Evolutionary conservation across 148 eudicot genomes (phyloP).

Genomic region (Rhododendron ovatum): DNA sequence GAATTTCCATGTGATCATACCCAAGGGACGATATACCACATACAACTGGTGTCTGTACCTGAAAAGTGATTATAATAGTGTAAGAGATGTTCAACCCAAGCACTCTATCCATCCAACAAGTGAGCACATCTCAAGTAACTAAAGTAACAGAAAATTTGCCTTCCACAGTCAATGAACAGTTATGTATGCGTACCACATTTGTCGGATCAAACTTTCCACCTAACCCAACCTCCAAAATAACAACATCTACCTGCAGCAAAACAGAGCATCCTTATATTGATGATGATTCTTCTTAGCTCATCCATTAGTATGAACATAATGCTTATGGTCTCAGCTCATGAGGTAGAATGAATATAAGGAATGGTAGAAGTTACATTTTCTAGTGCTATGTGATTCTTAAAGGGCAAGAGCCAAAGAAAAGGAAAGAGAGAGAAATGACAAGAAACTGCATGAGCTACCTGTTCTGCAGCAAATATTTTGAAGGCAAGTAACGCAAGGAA

Average conservation of each 20-base stretch:
- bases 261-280: neutral
- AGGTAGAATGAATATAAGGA: neutral
- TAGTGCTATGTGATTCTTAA: neutral
- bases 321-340: neutral
- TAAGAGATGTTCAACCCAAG: slow-evolving; percentile 9
- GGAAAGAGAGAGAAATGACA: neutral
- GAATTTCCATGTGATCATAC: slow-evolving; percentile 97
- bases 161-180: neutral
- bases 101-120: neutral
- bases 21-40: slow-evolving; percentile 98
- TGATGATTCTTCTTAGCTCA: neutral
- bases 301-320: neutral
- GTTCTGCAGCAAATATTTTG: slow-evolving; percentile 87
- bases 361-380: neutral
- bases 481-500: slow-evolving; percentile 95
- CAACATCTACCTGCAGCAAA: slow-evolving; percentile 83
- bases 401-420: neutral
- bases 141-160: neutral
- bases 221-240: slow-evolving; percentile 92
- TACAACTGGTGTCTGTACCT: slow-evolving; percentile 86
- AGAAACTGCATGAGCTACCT: slow-evolving; percentile 36
- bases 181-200: slow-evolving; percentile 64
- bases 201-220: slow-evolving; percentile 98
- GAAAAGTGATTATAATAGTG: slow-evolving; percentile 21
- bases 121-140: neutral